Conservation (phyloP, 129 eudicot species). For the Pulicaria dysenterica region DNA sequence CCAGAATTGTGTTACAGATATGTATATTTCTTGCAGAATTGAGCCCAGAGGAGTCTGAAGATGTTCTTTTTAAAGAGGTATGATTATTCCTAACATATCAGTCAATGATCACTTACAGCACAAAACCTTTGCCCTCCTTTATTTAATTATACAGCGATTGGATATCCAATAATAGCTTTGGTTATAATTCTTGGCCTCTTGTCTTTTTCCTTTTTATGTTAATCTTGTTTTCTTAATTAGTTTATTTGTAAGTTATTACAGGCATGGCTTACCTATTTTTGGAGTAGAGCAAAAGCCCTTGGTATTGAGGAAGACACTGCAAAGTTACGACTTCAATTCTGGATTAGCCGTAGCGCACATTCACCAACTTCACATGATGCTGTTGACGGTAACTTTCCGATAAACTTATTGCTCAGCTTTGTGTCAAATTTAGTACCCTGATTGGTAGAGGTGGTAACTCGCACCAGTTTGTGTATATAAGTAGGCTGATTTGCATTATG, state of each 20-base stretch:
- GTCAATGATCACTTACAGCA: background rate
- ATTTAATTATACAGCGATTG: no score
- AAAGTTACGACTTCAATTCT: constrained; percentile 66
- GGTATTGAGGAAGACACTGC: constrained; percentile 83
- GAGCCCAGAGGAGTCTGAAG: constrained; percentile 99
- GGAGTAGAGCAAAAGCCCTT: constrained; percentile 85
- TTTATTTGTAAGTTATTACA: constrained; percentile 26
- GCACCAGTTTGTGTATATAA: background rate
- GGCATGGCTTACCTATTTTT: constrained; percentile 97
- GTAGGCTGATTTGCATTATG: background rate
- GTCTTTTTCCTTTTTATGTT: background rate
- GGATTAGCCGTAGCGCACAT: constrained; percentile 85
- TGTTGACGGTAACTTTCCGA: constrained; percentile 63
- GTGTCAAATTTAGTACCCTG: background rate
- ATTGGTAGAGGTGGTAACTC: background rate
- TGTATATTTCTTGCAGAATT: constrained; percentile 57
- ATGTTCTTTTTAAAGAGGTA: constrained; percentile 99
- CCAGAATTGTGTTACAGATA: constrained; percentile 23
- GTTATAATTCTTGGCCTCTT: background rate
- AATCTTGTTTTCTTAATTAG: background rate
- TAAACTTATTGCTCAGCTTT: background rate
- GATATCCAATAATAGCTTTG: background rate
- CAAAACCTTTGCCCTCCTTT: no score
- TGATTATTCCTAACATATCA: constrained; percentile 23
- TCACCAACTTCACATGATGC: constrained; percentile 96